A percentile compares a stretch with the other conserved stretches of the same genome.
These are phyloP conservation scores for Dipteronia sinensis DNA, from an alignment of 345 rosid genomes.

Conservation along the genomic window DNA sequence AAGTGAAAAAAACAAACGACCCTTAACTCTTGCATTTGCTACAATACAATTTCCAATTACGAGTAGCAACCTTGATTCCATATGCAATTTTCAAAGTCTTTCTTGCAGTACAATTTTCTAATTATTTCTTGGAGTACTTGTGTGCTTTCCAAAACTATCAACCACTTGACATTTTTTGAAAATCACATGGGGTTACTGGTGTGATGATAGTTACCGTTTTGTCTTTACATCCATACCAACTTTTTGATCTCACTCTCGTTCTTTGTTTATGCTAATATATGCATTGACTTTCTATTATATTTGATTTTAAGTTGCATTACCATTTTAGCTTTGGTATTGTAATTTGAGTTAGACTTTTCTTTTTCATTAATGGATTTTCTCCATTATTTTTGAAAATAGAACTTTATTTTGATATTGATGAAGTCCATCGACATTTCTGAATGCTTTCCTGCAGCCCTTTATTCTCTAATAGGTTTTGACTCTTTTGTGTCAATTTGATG, in stretches of 20 bases:
- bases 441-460: slow-evolving; percentile 16
- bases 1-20: no score
- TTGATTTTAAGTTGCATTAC: no score
- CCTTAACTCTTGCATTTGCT: neutral
- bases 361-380: neutral
- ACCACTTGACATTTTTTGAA: neutral
- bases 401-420: neutral
- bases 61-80: no score
- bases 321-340: no score
- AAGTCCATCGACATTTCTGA: slow-evolving; percentile 10
- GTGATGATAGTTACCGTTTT: neutral
- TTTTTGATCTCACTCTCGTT: neutral
- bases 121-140: neutral
- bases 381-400: neutral
- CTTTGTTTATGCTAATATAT: neutral
- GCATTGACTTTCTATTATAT: neutral
- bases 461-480: slow-evolving; percentile 11
- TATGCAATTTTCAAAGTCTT: no score
- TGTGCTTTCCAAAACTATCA: neutral
- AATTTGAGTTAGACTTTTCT: no score
- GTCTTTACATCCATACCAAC: neutral
- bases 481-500: slow-evolving; percentile 67
- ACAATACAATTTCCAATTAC: no score
- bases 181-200: neutral
- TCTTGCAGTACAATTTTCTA: neutral